Percentiles rank a stretch among this genome's conserved stretches.
These are phyloP conservation scores for Alisma plantagoaquatica DNA, from an alignment of 106 monocot genomes.

Conservation along the genomic window DNA sequence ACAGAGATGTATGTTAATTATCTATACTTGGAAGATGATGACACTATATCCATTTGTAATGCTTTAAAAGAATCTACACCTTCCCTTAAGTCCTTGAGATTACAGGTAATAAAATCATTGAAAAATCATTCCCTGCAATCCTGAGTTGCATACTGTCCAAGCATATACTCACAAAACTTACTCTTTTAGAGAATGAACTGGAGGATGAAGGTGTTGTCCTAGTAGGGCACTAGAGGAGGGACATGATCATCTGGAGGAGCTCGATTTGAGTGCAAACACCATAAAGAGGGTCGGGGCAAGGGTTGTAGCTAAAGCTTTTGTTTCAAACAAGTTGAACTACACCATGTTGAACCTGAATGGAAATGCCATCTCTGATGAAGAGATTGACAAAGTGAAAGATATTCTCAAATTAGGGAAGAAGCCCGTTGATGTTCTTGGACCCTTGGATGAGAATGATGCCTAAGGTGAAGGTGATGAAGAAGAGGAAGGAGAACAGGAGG, in stretches of 20 bases:
- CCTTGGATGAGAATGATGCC: slow-evolving; percentile 82
- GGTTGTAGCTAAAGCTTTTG: slow-evolving; percentile 51
- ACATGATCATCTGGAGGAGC: slow-evolving; percentile 41
- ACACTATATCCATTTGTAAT: slow-evolving; percentile 38
- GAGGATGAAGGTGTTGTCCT: slow-evolving; percentile 68
- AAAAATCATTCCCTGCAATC: slow-evolving; percentile 27
- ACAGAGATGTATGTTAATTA: slow-evolving; percentile 70
- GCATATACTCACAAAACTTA: slow-evolving; percentile 47
- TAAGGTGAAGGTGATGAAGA: slow-evolving; percentile 47
- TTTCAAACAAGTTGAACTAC: slow-evolving; percentile 43
- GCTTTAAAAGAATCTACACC: slow-evolving; percentile 33
- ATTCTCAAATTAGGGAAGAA: slow-evolving; percentile 46
- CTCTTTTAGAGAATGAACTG: slow-evolving; percentile 75
- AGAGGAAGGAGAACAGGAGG: slow-evolving; percentile 34
- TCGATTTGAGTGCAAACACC: slow-evolving; percentile 67
- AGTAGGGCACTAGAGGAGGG: slow-evolving; percentile 48
- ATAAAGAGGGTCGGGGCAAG: slow-evolving; percentile 70
- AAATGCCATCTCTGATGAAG: slow-evolving; percentile 87
- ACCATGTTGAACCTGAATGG: slow-evolving; percentile 62
- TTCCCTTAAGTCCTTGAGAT: slow-evolving; percentile 57
- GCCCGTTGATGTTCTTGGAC: slow-evolving; percentile 50
- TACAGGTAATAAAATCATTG: slow-evolving; percentile 73
- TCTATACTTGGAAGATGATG: slow-evolving; percentile 76
- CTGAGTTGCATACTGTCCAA: slow-evolving; percentile 27
- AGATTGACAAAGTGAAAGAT: slow-evolving; percentile 78